Evolutionary conservation across 257 asterid genomes (phyloP).

Genomic region (Nyctanthes arbortristis): DNA sequence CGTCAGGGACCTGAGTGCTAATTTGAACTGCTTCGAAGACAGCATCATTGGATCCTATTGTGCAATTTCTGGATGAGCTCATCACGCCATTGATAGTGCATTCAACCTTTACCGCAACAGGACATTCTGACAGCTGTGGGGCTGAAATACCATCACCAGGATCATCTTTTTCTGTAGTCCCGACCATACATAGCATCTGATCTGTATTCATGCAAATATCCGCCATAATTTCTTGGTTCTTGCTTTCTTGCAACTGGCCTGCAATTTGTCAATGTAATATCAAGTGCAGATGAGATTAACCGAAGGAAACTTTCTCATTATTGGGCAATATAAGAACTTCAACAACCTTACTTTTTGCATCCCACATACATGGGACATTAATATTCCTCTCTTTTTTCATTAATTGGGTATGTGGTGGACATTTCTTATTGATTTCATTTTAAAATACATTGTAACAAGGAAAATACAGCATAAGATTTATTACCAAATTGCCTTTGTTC

Average conservation of each 20-base stretch:
- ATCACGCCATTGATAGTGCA: slow-evolving; percentile 27
- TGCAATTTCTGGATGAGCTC: slow-evolving; percentile 22
- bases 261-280: slow-evolving; percentile 14
- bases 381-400: not conserved
- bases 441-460: not conserved
- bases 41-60: slow-evolving; percentile 16
- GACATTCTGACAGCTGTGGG: slow-evolving; percentile 9
- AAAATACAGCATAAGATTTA: slow-evolving; percentile 9
- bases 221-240: slow-evolving; percentile 22
- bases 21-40: slow-evolving; percentile 27
- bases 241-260: slow-evolving; percentile 31
- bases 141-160: slow-evolving; percentile 24
- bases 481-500: slow-evolving; percentile 39
- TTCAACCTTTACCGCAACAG: slow-evolving; percentile 34
- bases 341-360: not conserved
- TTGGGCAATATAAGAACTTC: not conserved
- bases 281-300: slow-evolving; percentile 10
- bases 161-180: slow-evolving; percentile 25
- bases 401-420: not conserved
- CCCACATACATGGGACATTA: slow-evolving; percentile 1
- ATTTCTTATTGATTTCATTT: not conserved
- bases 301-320: not conserved
- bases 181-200: slow-evolving; percentile 16
- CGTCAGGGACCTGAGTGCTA: slow-evolving; percentile 35
- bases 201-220: slow-evolving; percentile 16